Evolutionary conservation across 1,284 basidiomycete genomes (phyloP).

Genomic region (Prillingera fragicola): DNA sequence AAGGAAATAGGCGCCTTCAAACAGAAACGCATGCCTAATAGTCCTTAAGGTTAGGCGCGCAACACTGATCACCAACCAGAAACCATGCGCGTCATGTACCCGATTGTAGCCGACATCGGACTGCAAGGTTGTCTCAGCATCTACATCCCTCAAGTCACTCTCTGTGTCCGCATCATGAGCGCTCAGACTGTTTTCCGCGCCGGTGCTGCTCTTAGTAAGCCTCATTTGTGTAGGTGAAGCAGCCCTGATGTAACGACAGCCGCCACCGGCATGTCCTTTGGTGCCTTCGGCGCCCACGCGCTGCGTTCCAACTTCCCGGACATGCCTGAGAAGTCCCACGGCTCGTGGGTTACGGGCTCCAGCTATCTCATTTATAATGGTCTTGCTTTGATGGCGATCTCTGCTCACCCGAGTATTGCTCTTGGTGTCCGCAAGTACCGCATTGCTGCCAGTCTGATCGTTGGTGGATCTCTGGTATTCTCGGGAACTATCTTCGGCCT

Average conservation of each 20-base stretch:
- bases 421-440: conserved; percentile 48
- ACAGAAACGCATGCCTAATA: too few relatives aligned
- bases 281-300: conserved; percentile 47
- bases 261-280: conserved; percentile 43
- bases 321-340: conserved; percentile 32
- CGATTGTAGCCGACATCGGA: too few relatives aligned
- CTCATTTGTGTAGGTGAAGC: too few relatives aligned
- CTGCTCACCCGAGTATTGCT: conserved; percentile 64
- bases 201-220: conserved; percentile 33
- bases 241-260: conserved; percentile 22
- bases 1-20: background rate
- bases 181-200: conserved; percentile 23
- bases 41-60: too few relatives aligned
- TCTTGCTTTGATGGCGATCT: conserved; percentile 64
- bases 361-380: conserved; percentile 62
- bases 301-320: conserved; percentile 38
- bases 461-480: conserved; percentile 63
- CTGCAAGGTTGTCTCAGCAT: too few relatives aligned
- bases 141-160: background rate
- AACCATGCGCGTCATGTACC: too few relatives aligned
- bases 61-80: too few relatives aligned
- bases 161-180: conserved; percentile 12
- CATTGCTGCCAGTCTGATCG: conserved; percentile 63
- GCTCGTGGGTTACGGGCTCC: conserved; percentile 41
- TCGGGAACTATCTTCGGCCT: conserved; percentile 66